Base-by-base conservation (phyloP, 768 basidiomycete genomes). In the Roridomyces roridus region DNA sequence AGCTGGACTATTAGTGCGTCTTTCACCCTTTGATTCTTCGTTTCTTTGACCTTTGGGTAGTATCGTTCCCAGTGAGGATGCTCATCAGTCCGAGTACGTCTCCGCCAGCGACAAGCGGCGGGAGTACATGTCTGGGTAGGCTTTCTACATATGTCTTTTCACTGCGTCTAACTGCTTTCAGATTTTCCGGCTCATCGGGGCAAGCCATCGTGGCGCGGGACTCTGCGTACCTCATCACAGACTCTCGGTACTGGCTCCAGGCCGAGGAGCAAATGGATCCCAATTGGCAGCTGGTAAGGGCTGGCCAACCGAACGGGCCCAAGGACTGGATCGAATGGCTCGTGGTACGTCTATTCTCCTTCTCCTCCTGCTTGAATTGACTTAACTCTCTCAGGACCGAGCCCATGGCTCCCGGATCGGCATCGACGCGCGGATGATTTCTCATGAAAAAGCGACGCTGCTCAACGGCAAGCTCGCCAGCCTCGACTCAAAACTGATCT, bases 171-270 rank as follows among this genome's bases (percentile, higher is more conserved):
- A 64, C 67, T 24, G 70, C 68, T 41, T 31, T 26, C 51, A 87
- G 85, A 34, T 88, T 88, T 61, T 75, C 82, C 18, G 87, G 87
- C 29, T 83, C 85, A 29, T 84, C 86, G 21, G 92, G 92, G 15
- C 77, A 85, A 56, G 92, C 88, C 11, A 80, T 94, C 41, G 71
- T 94, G 25, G 86, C 89, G 4, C 77, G 77, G 67, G 78, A 77
- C 6, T 73, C 80, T 8, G 92, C 92, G 8, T 92, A 91, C 65
- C 76, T 94, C 40, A 75, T 93, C 60, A 86, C 85, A 18, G 92
- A 94, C 69, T 88, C 92, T 10, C 83, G 91, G 14, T 94, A 94
- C 67, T 94, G 91, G 89, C 63, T 85, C 1, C 92, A 94, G 73
- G 91, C 92, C 17, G 77, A 78, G 8, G 77, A 81, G 4, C 83